Evolutionary conservation across 2,329 filamentous ascomycete species (phyloP).

Genomic region (Arachnomyces sp.): DNA sequence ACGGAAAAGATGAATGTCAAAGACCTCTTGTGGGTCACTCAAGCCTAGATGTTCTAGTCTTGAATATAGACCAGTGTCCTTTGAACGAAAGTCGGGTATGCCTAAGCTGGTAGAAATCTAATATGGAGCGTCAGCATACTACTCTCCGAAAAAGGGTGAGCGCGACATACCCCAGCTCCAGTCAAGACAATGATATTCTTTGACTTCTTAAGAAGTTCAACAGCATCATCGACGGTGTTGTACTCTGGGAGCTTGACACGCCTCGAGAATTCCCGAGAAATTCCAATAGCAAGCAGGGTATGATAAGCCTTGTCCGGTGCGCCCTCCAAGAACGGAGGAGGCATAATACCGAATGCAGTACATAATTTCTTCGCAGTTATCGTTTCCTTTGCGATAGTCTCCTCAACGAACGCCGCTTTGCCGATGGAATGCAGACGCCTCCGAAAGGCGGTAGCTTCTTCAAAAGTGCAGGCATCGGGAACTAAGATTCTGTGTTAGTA

Average conservation of each 20-base stretch:
- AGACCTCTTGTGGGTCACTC: slow-evolving; percentile 86
- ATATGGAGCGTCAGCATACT: slow-evolving; percentile 5
- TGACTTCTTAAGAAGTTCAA: slow-evolving; percentile 61
- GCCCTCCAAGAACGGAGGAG: slow-evolving; percentile 65
- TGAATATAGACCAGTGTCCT: slow-evolving; percentile 83
- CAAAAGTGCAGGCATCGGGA: slow-evolving; percentile 54
- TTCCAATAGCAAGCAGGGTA: slow-evolving; percentile 63
- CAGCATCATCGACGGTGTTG: slow-evolving; percentile 84
- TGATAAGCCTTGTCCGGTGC: slow-evolving; percentile 66
- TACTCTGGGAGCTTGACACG: slow-evolving; percentile 69
- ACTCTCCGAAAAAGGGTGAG: background rate
- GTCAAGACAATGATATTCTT: slow-evolving; percentile 89
- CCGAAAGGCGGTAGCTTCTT: slow-evolving; percentile 61
- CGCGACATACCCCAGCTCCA: slow-evolving; percentile 60
- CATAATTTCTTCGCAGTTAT: slow-evolving; percentile 76
- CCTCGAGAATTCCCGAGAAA: slow-evolving; percentile 72
- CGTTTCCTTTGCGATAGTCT: slow-evolving; percentile 58
- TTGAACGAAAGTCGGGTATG: slow-evolving; percentile 94
- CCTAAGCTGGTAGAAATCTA: slow-evolving; percentile 88
- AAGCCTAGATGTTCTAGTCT: slow-evolving; percentile 69
- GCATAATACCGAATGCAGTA: slow-evolving; percentile 72
- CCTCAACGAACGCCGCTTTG: slow-evolving; percentile 65
- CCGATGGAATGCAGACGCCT: slow-evolving; percentile 66
- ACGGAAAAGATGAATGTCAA: slow-evolving; percentile 80
- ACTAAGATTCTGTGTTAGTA: slow-evolving; percentile 18